phyloP scores from a whole-genome alignment of 2,329 filamentous ascomycete species.

The Aspergillus pseudoglaucus region DNA sequence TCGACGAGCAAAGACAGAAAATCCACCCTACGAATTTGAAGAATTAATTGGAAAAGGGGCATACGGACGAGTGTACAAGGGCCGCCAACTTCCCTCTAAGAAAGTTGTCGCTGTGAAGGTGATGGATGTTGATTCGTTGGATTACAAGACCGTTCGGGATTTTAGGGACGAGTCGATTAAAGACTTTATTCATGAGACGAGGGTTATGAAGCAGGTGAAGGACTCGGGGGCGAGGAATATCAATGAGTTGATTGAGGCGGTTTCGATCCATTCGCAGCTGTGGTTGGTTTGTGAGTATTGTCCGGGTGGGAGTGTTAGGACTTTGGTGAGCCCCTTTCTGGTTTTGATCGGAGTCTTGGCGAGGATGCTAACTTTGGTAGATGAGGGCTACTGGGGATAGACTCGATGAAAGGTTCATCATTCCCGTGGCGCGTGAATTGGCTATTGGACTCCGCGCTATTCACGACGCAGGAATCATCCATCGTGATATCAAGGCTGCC shows the following conservation, averaged over 20 bases:
- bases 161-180: constrained; percentile 45
- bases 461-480: constrained; percentile 60
- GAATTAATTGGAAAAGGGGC: constrained; percentile 47
- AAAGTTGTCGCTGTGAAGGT: constrained; percentile 47
- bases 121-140: constrained; percentile 44
- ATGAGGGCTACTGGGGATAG: constrained; percentile 44
- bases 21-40: constrained; percentile 44
- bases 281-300: constrained; percentile 64
- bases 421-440: constrained; percentile 58
- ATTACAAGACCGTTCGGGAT: constrained; percentile 43
- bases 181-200: constrained; percentile 57
- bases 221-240: constrained; percentile 58
- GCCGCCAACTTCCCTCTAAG: constrained; percentile 33
- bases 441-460: constrained; percentile 56
- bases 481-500: constrained; percentile 59
- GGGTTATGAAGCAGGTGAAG: constrained; percentile 56
- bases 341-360: neutral
- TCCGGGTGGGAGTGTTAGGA: constrained; percentile 59
- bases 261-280: constrained; percentile 57
- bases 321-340: constrained; percentile 46
- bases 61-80: constrained; percentile 48
- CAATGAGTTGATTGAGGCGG: constrained; percentile 58
- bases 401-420: constrained; percentile 56
- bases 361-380: constrained; percentile 22
- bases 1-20: constrained; percentile 37